Conservation (phyloP, 2,329 filamentous ascomycete species). For the Sporothrix brasiliensis region DNA sequence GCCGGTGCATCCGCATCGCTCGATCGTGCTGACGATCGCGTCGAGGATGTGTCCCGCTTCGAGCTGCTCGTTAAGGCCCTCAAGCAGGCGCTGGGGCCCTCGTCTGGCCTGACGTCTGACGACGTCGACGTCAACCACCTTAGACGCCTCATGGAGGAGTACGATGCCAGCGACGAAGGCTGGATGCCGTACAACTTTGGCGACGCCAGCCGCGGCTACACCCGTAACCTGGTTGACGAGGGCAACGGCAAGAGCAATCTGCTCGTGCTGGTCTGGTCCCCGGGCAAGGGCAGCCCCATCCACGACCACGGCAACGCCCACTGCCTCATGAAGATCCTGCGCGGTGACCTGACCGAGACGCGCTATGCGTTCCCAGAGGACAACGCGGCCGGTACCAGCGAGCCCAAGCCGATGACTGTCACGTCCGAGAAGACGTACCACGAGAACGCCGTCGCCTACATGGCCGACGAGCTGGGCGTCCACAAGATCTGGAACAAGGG, state of each 20-base stretch:
- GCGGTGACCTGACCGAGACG: constrained; percentile 77
- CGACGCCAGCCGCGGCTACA: constrained; percentile 73
- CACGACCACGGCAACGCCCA: constrained; percentile 89
- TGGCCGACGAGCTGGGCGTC: constrained; percentile 86
- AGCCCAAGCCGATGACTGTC: constrained; percentile 57
- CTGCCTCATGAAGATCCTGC: constrained; percentile 88
- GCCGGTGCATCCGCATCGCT: constrained; percentile 14
- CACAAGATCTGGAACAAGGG: constrained; percentile 80
- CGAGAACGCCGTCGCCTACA: constrained; percentile 80
- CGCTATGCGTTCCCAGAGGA: constrained; percentile 72
- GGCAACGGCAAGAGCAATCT: constrained; percentile 69
- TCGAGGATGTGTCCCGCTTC: constrained; percentile 55
- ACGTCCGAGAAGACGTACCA: constrained; percentile 69
- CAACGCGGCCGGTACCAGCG: constrained; percentile 45
- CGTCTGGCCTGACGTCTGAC: constrained; percentile 77
- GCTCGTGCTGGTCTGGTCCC: constrained; percentile 85
- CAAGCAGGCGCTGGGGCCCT: constrained; percentile 73
- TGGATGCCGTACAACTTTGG: constrained; percentile 77
- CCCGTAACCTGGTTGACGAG: constrained; percentile 85
- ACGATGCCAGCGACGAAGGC: constrained; percentile 67
- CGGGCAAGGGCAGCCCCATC: constrained; percentile 79
- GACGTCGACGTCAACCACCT: constrained; percentile 77
- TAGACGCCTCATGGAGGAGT: constrained; percentile 71
- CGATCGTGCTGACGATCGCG: constrained; percentile 13
- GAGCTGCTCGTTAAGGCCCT: constrained; percentile 72